A percentile compares a stretch with the other conserved stretches of the same genome.
phyloP scores from a whole-genome alignment of 805 yeast species.

The Komagataella kurtzmanii region DNA sequence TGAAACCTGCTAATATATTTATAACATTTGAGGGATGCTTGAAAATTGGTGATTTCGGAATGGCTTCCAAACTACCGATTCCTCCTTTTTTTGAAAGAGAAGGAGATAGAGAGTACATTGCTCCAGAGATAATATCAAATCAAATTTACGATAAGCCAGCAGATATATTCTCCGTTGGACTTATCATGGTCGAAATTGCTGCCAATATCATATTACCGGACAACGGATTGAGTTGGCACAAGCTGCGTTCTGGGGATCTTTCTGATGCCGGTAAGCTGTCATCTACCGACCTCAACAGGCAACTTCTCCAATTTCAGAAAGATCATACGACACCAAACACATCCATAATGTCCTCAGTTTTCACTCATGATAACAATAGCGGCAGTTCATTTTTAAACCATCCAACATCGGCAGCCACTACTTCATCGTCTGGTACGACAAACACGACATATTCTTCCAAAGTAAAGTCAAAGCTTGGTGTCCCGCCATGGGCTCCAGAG shows the following conservation, averaged over 20 bases:
- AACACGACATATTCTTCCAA: conserved; percentile 1
- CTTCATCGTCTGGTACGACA: background rate
- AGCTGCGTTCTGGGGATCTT: conserved; percentile 85
- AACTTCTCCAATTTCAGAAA: conserved; percentile 7
- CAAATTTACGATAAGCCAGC: conserved; percentile 85
- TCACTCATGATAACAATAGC: background rate
- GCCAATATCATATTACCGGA: conserved; percentile 93
- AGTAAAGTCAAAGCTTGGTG: conserved; percentile 9
- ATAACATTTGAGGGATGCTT: conserved; percentile 89
- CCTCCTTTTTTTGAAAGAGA: conserved; percentile 73
- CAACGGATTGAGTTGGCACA: conserved; percentile 94
- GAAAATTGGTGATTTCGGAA: conserved; percentile 94
- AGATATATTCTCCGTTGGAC: conserved; percentile 87
- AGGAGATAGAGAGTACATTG: conserved; percentile 95
- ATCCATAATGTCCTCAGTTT: background rate
- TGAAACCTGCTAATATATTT: conserved; percentile 91
- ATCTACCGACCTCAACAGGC: conserved; percentile 43
- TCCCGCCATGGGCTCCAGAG: conserved; percentile 82
- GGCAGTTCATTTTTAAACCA: background rate
- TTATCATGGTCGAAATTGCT: conserved; percentile 89
- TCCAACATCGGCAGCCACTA: conserved; percentile 11
- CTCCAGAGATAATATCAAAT: conserved; percentile 83
- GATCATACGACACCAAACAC: background rate
- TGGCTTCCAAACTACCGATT: conserved; percentile 75
- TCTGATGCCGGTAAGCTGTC: conserved; percentile 87